Evolutionary conservation across 768 basidiomycete species (phyloP).

Genomic region (Auriculariales sp.): DNA sequence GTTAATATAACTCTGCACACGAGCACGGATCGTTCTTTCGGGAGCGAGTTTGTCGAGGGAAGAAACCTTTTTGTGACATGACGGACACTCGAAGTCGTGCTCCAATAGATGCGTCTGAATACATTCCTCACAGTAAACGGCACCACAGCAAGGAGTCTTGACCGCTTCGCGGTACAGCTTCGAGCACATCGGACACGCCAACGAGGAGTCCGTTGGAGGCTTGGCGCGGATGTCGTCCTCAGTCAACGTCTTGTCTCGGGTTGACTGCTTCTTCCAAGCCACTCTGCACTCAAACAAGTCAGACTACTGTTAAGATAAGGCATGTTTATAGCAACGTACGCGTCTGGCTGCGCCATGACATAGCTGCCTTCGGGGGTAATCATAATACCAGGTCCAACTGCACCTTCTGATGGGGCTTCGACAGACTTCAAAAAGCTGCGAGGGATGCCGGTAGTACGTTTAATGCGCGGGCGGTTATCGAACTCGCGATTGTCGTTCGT

Average conservation of each 20-base stretch:
- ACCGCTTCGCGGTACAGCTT: constrained; percentile 89
- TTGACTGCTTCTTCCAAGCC: constrained; percentile 89
- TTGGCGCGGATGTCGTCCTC: constrained; percentile 78
- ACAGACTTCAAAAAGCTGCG: constrained; percentile 95
- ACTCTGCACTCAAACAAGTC: constrained; percentile 32
- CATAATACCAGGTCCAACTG: constrained; percentile 81
- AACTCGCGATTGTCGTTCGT: constrained; percentile 93
- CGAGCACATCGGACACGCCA: constrained; percentile 85
- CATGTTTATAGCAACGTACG: constrained; percentile 38
- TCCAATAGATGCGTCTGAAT: constrained; percentile 89
- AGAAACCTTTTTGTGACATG: constrained; percentile 75
- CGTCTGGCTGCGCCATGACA: constrained; percentile 92
- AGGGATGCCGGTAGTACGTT: constrained; percentile 96
- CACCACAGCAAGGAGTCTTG: constrained; percentile 89
- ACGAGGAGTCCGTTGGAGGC: constrained; percentile 57
- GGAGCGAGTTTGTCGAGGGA: constrained; percentile 75
- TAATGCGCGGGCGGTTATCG: constrained; percentile 88
- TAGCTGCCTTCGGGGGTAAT: constrained; percentile 97
- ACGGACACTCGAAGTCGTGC: constrained; percentile 87
- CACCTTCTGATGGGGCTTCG: constrained; percentile 64
- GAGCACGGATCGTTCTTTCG: constrained; percentile 68
- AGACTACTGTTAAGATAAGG: not conserved
- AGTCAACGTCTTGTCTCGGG: constrained; percentile 65
- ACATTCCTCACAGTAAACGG: constrained; percentile 91
- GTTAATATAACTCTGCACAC: constrained; percentile 72